Conservation (phyloP, 1,284 basidiomycete species). For the Ceratobasidium sp. region DNA sequence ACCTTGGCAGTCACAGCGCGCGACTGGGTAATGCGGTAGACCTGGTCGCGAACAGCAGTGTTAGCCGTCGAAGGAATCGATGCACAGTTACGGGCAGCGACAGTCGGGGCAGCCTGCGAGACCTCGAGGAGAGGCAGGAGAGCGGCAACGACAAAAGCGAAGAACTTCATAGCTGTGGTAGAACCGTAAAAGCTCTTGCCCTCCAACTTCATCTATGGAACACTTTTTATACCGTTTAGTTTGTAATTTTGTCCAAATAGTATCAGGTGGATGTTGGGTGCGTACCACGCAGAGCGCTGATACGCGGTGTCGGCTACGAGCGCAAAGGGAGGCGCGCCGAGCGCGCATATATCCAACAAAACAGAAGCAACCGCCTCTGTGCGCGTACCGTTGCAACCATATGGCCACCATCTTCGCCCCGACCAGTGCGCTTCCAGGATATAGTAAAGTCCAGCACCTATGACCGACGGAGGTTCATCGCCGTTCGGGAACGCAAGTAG, state of each 20-base stretch:
- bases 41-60: constrained; percentile 36
- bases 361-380: constrained; percentile 25
- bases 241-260: neutral
- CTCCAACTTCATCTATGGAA: neutral
- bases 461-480: neutral
- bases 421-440: neutral
- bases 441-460: neutral
- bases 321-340: neutral
- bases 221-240: constrained; percentile 13
- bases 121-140: constrained; percentile 27
- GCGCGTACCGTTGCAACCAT: neutral
- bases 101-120: constrained; percentile 21
- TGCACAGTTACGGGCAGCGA: constrained; percentile 18
- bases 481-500: neutral
- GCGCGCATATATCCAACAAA: constrained; percentile 12
- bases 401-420: neutral
- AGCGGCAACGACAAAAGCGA: constrained; percentile 24
- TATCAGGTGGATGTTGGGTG: neutral
- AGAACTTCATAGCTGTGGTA: constrained; percentile 27
- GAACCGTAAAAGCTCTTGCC: neutral
- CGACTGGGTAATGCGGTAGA: constrained; percentile 35
- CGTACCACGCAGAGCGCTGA: constrained; percentile 11
- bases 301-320: constrained; percentile 21
- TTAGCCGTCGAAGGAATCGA: constrained; percentile 40
- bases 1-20: constrained; percentile 38